Evolutionary conservation across 1,284 basidiomycete species (phyloP).

Genomic region (Omphalotus olearius): DNA sequence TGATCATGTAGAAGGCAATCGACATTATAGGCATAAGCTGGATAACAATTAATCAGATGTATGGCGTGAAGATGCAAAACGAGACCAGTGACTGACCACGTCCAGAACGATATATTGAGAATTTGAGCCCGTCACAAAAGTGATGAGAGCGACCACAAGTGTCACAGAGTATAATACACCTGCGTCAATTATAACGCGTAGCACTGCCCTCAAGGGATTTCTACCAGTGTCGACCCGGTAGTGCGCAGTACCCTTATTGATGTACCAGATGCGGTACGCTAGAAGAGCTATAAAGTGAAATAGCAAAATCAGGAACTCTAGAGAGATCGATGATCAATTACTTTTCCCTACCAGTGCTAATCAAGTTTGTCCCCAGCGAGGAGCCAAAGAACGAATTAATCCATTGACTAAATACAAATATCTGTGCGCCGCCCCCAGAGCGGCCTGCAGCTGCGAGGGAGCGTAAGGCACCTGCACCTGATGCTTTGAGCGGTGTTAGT

Average conservation of each 20-base stretch:
- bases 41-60: neutral
- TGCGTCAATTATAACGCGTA: neutral
- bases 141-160: neutral
- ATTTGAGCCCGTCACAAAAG: neutral
- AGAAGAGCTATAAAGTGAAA: conserved; percentile 2
- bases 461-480: neutral
- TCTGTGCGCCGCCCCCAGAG: neutral
- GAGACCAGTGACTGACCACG: neutral
- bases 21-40: neutral
- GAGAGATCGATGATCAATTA: neutral
- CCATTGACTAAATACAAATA: neutral
- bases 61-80: no score
- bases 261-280: conserved; percentile 9
- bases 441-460: neutral
- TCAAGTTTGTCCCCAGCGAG: neutral
- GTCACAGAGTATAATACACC: neutral
- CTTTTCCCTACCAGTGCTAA: neutral
- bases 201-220: neutral
- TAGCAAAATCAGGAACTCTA: neutral
- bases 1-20: neutral
- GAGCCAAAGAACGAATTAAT: neutral
- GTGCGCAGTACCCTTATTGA: neutral
- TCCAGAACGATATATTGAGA: neutral
- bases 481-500: neutral
- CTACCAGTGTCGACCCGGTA: neutral